A percentile compares a stretch with the other conserved stretches of the same genome.
These are phyloP conservation scores for Gracilaria domingensis DNA, from an alignment of 23 red algal species.

Conservation along the genomic window DNA sequence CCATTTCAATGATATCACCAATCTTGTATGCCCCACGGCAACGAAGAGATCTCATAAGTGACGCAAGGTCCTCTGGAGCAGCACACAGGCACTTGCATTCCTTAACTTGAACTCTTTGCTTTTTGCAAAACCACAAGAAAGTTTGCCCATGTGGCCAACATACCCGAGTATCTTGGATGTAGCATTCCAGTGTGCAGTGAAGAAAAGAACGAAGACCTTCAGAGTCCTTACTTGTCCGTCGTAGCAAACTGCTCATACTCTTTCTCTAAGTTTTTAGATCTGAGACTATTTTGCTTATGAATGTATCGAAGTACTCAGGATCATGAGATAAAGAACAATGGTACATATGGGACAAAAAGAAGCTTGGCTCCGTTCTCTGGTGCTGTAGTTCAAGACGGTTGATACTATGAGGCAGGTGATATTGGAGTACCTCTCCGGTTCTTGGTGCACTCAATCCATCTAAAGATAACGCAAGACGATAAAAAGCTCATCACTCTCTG, in stretches of 20 bases:
- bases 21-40: background rate
- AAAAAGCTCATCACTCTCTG: constrained; percentile 3
- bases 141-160: background rate
- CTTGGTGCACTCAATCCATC: constrained; percentile 11
- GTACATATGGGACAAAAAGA: background rate
- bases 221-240: background rate
- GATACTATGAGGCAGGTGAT: background rate
- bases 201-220: constrained; percentile 11
- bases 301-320: constrained; percentile 21
- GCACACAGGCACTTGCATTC: background rate
- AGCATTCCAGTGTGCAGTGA: background rate
- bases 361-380: constrained; percentile 4
- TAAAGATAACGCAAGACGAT: constrained; percentile 6
- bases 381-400: background rate
- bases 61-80: background rate
- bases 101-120: background rate
- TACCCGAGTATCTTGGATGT: constrained; percentile 18
- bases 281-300: background rate
- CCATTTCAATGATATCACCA: background rate
- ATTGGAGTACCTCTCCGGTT: background rate
- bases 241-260: background rate
- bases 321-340: constrained; percentile 7
- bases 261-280: constrained; percentile 28
- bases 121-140: background rate
- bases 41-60: background rate